Percentiles rank a stretch among this genome's conserved stretches.
These are phyloP conservation scores for Zanthoxylum bungeanum DNA, from an alignment of 345 rosid species.

Conservation along the genomic window DNA sequence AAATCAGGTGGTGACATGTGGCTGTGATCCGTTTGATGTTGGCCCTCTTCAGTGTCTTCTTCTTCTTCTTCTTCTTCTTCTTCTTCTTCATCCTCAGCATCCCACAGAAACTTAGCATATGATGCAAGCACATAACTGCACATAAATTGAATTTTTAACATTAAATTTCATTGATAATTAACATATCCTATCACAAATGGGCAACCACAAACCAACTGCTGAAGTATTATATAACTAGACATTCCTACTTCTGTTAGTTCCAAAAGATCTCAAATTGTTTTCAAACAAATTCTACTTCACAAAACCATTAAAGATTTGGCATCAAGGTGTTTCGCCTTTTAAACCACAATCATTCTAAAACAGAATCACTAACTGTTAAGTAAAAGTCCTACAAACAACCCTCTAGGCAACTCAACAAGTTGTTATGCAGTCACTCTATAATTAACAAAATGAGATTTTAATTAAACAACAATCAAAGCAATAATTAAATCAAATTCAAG, in stretches of 20 bases:
- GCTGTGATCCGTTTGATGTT: conserved; percentile 5
- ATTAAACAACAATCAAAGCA: not conserved
- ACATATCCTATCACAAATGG: too few relatives aligned
- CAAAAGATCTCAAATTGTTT: too few relatives aligned
- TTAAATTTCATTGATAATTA: conserved; percentile 3
- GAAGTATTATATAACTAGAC: too few relatives aligned
- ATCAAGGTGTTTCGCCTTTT: too few relatives aligned
- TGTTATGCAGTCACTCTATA: too few relatives aligned
- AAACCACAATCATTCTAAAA: too few relatives aligned
- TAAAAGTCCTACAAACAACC: too few relatives aligned
- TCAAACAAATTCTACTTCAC: too few relatives aligned
- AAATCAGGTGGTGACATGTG: conserved; percentile 21
- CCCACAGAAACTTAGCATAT: too few relatives aligned
- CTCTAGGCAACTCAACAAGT: too few relatives aligned
- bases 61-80: conserved; percentile 44
- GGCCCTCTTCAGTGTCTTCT: not conserved
- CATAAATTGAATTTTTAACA: not conserved
- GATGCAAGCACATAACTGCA: conserved; percentile 64
- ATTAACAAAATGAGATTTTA: not conserved
- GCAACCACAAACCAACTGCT: not conserved
- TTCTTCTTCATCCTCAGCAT: conserved; percentile 63
- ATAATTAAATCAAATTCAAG: not conserved
- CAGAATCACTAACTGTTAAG: too few relatives aligned
- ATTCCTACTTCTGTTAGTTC: not conserved
- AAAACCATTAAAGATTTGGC: too few relatives aligned